Conservation (phyloP, 176 grass and related monocot genomes). For the Typha latifolia region DNA sequence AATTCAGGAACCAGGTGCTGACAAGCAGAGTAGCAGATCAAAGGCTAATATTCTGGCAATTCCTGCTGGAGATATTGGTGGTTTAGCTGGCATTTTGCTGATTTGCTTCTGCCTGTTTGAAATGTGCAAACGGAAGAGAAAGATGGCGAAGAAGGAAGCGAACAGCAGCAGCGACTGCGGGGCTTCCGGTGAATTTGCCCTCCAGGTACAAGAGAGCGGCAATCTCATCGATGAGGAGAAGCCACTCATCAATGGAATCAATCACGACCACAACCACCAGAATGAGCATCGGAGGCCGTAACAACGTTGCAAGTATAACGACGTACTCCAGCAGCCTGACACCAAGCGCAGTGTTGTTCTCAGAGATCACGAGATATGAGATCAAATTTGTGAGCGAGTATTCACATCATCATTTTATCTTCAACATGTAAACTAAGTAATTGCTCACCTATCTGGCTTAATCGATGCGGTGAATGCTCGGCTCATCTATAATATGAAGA, state of each 20-base stretch:
- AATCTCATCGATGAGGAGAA: slow-evolving; percentile 20
- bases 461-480: no score
- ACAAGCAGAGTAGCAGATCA: not conserved
- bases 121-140: slow-evolving; percentile 39
- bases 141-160: slow-evolving; percentile 22
- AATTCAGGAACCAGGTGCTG: not conserved
- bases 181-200: slow-evolving; percentile 29
- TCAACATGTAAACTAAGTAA: slow-evolving; percentile 4
- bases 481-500: no score
- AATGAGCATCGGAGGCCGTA: slow-evolving; percentile 33
- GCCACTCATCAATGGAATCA: slow-evolving; percentile 13
- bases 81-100: slow-evolving; percentile 9
- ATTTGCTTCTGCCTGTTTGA: slow-evolving; percentile 12
- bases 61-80: slow-evolving; percentile 34
- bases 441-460: no score
- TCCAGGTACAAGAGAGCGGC: slow-evolving; percentile 47
- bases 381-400: not conserved
- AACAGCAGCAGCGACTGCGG: slow-evolving; percentile 13
- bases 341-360: slow-evolving; percentile 46
- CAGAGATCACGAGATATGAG: slow-evolving; percentile 56
- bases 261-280: slow-evolving; percentile 19
- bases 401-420: not conserved
- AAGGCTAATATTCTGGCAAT: not conserved
- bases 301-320: no score
- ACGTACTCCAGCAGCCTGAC: slow-evolving; percentile 40